Conservation (phyloP, 2,329 filamentous ascomycete species). For the Aspergillus ochraceoroseus region DNA sequence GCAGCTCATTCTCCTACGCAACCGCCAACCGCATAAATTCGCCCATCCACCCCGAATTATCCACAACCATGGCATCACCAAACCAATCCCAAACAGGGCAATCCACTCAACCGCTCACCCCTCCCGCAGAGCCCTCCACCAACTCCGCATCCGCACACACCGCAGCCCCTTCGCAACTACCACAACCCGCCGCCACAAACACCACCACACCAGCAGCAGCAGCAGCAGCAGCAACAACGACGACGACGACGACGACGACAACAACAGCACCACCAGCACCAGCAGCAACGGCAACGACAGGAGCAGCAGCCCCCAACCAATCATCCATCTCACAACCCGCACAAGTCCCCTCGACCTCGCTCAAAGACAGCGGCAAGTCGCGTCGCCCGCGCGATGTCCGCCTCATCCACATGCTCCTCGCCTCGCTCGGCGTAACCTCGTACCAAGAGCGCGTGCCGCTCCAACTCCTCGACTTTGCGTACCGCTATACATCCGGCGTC, state of each 20-base stretch:
- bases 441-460: conserved; percentile 52
- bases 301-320: conserved; percentile 13
- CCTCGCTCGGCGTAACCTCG: conserved; percentile 46
- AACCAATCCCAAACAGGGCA: conserved; percentile 29
- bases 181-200: conserved; percentile 22
- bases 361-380: conserved; percentile 46
- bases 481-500: conserved; percentile 51
- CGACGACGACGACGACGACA: conserved; percentile 21
- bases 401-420: conserved; percentile 49
- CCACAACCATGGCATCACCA: conserved; percentile 34
- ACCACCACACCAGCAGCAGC: conserved; percentile 9
- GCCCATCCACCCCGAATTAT: not conserved
- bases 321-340: conserved; percentile 30
- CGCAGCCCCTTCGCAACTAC: conserved; percentile 10
- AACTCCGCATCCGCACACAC: conserved; percentile 4
- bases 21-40: not conserved
- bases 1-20: conserved; percentile 2
- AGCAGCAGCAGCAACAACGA: conserved; percentile 22
- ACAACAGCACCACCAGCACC: conserved; percentile 10
- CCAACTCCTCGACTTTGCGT: conserved; percentile 51
- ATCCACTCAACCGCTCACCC: conserved; percentile 41
- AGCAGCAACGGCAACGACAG: conserved; percentile 21
- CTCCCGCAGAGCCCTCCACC: conserved; percentile 39
- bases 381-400: conserved; percentile 49
- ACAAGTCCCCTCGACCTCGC: conserved; percentile 41